Evolutionary conservation across 2,329 filamentous ascomycete species (phyloP), one percentile per base, ranked within the genome.

Genomic region (Colletotrichum cereale): DNA sequence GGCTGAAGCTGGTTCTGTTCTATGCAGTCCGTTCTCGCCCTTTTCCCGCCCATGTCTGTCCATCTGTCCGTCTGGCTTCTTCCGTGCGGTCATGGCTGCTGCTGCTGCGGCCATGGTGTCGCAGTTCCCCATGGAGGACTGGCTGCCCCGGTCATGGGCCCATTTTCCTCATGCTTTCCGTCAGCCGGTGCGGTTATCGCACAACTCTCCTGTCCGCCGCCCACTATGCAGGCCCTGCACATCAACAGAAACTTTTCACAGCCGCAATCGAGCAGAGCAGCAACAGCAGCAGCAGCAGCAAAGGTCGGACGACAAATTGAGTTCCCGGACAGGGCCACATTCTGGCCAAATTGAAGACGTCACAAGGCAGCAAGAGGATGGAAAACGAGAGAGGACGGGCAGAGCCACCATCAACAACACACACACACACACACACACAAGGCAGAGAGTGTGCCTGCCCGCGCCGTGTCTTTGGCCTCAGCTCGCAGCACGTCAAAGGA

Each of bases 401-500:
- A 31, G 29, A 24, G 38, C 42, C 21, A 26, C n/a, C 66, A 56
- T 11, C 48, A 52, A n/a, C n/a, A n/a, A n/a, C 52, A 53, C 18
- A 55, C 52, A 36, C 18, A 34, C 26, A 31, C 50, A 38, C 36
- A 26, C 38, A 55, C n/a, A 12, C 14, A 38, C 38, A 12, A 29
- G 14, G 14, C 36, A 40, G 36, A 42, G n/a, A 50, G 24, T 7
- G 48, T n/a, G n/a, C 29, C 38, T 38, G 40, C 66, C 57, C 44
- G 55, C 62, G 31, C 62, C 62, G 34, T 68, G 48, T 65, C 48
- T 36, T 29, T 61, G 29, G 36, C 38, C 55, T 58, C 57, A 58
- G 55, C 67, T 67, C 57, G 64, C 42, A 71, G 65, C 68, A 71
- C 68, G 64, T 68, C 68, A 71, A 62, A 18, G 6, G 24, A 53